Conservation (phyloP, 805 yeast species). For the Yarrowia deformans region DNA sequence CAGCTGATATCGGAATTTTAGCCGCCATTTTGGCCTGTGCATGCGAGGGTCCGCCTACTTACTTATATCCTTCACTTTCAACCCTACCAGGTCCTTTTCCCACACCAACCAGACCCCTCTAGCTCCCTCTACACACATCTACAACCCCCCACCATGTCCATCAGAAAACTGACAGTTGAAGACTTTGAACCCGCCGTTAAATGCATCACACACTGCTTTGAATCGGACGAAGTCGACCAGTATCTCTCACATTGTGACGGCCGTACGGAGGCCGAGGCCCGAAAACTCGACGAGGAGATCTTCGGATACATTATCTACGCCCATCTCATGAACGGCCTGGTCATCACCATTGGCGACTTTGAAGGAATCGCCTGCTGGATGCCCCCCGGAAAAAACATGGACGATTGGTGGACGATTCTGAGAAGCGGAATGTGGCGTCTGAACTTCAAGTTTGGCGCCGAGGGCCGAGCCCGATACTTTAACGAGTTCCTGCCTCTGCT, state of each 20-base stretch:
- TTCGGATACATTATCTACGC: slow-evolving; percentile 64
- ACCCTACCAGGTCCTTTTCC: not conserved
- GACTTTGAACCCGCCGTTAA: slow-evolving; percentile 57
- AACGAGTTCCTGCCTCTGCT: slow-evolving; percentile 60
- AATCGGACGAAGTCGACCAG: slow-evolving; percentile 61
- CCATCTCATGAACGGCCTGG: slow-evolving; percentile 58
- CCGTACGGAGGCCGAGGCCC: slow-evolving; percentile 50
- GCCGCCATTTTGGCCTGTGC: slow-evolving; percentile 31
- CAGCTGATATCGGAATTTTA: slow-evolving; percentile 35
- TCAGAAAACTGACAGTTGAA: slow-evolving; percentile 34
- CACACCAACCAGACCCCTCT: not conserved
- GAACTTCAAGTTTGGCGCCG: slow-evolving; percentile 51
- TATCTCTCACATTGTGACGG: slow-evolving; percentile 57
- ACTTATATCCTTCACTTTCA: slow-evolving; percentile 28
- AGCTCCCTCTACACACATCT: not conserved
- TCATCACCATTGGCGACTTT: slow-evolving; percentile 59
- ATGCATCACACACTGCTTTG: slow-evolving; percentile 61
- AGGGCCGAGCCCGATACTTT: slow-evolving; percentile 59
- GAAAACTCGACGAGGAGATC: slow-evolving; percentile 57
- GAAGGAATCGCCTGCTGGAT: slow-evolving; percentile 54
- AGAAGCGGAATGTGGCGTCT: slow-evolving; percentile 51
- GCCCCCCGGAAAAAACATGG: slow-evolving; percentile 48
- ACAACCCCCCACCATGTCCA: slow-evolving; percentile 23
- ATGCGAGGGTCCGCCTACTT: not conserved
- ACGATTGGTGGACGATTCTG: slow-evolving; percentile 45